Percentiles rank a stretch among this genome's conserved stretches.
Evolutionary conservation across 805 yeast species (phyloP).

Genomic region (Pichia nanzhaoensis): DNA sequence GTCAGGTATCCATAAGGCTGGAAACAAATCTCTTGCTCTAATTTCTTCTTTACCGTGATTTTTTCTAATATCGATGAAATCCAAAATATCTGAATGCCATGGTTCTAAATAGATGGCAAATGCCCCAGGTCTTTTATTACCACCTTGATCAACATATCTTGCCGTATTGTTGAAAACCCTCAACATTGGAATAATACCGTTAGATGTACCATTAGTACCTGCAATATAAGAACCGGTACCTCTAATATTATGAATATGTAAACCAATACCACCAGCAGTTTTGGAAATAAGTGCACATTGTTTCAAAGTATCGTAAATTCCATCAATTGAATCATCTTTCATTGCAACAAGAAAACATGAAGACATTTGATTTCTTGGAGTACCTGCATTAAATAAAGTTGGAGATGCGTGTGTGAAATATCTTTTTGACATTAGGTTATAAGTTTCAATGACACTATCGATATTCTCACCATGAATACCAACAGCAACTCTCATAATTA

Average conservation of each 20-base stretch:
- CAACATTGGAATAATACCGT: constrained; percentile 57
- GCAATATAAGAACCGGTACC: constrained; percentile 56
- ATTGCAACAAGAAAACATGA: constrained; percentile 59
- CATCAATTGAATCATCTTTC: constrained; percentile 59
- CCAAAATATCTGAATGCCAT: constrained; percentile 57
- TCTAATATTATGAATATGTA: constrained; percentile 55
- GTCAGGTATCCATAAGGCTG: constrained; percentile 59
- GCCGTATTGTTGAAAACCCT: constrained; percentile 60
- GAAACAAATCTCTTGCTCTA: constrained; percentile 57
- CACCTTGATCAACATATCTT: constrained; percentile 60
- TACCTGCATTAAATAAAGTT: constrained; percentile 56
- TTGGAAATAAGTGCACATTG: constrained; percentile 57
- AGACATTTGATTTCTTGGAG: constrained; percentile 54
- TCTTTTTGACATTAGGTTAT: constrained; percentile 52
- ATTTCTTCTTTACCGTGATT: constrained; percentile 61
- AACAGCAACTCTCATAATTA: constrained; percentile 55
- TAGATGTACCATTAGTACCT: constrained; percentile 57
- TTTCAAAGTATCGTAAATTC: constrained; percentile 54
- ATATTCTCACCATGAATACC: constrained; percentile 55
- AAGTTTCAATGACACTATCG: constrained; percentile 46
- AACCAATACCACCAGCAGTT: constrained; percentile 59
- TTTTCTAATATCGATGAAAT: constrained; percentile 52
- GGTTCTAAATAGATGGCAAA: constrained; percentile 56
- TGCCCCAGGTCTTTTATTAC: constrained; percentile 61
- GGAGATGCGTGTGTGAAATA: constrained; percentile 59